Evolutionary conservation across 2,329 filamentous ascomycete species (phyloP).

Genomic region (Epichloe sp.): DNA sequence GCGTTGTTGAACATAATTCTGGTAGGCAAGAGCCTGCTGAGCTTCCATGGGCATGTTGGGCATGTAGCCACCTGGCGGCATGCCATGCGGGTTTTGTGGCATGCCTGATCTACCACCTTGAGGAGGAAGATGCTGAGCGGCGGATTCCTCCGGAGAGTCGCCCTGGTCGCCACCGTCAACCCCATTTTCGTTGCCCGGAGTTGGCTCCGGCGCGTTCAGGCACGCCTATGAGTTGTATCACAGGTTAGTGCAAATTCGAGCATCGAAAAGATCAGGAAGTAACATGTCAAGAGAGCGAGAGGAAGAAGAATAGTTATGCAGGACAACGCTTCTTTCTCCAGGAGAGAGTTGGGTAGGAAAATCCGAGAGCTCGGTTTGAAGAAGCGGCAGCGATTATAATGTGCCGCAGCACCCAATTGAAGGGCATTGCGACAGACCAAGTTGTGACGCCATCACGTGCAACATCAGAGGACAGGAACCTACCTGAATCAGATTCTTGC

Average conservation of each 20-base stretch:
- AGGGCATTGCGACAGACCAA: background rate
- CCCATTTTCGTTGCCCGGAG: constrained; percentile 67
- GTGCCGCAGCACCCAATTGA: background rate
- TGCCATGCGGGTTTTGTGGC: constrained; percentile 43
- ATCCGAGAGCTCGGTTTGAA: no score
- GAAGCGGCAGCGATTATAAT: background rate
- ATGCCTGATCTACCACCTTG: constrained; percentile 47
- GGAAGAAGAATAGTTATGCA: background rate
- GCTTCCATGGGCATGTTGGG: constrained; percentile 56
- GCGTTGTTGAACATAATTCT: constrained; percentile 69
- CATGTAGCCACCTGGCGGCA: constrained; percentile 54
- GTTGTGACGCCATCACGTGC: background rate
- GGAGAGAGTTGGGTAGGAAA: no score
- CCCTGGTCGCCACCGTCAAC: constrained; percentile 64
- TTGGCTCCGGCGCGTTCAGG: constrained; percentile 87
- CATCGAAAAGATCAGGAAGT: background rate
- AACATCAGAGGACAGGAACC: background rate
- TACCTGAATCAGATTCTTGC: constrained; percentile 98
- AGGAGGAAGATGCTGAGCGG: constrained; percentile 61
- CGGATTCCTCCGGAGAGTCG: constrained; percentile 83
- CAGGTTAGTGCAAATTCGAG: background rate
- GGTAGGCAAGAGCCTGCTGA: constrained; percentile 70
- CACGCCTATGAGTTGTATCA: constrained; percentile 54
- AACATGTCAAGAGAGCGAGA: background rate
- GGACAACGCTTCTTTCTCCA: background rate